Evolutionary conservation across 2,329 filamentous ascomycete species (phyloP), one percentile per base, ranked within the genome.

Genomic region (Pseudocercospora musae): DNA sequence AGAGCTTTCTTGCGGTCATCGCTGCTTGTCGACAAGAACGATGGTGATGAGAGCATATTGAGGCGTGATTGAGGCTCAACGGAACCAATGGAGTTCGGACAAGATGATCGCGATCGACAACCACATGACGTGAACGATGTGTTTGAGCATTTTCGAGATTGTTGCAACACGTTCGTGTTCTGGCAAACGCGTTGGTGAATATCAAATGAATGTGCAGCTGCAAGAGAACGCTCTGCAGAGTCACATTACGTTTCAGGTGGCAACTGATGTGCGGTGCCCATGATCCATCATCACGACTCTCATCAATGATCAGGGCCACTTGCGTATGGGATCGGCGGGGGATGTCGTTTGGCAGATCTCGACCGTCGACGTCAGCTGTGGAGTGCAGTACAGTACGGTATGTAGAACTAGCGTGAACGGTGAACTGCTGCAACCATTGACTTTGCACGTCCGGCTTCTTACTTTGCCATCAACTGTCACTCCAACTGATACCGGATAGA

Each of bases 261-360:
- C 48, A 50, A 49, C 46, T 21, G 46, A 10, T 49, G 20, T 50
- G 48, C 48, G 48, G 48, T 50, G 48, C 48, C 33, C n/a, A 37
- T 27, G n/a, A n/a, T n/a, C n/a, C n/a, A n/a, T n/a, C 11, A 50
- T 27, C 48, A 50, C 23, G 48, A 50, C 13, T 50, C 21, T 27
- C 21, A 23, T 49, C 46, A 23, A n/a, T n/a, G n/a, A n/a, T 25
- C 23, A 25, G 20, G 58, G 61, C 61, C 61, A 63, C 61, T 63
- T 63, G 61, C 61, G 61, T 63, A 63, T 48, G 61, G 18, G 61
- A 63, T 63, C 61, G 27, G 44, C 44, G 13, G n/a, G 25, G 15
- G 48, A 29, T 52, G 48, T 25, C 4, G 48, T 25, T 52, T 52
- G 48, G 48, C 48, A n/a, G n/a, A n/a, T n/a, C n/a, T n/a, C n/a